phyloP scores from a whole-genome alignment of 2,329 filamentous ascomycete genomes.

The Monilinia polystroma region DNA sequence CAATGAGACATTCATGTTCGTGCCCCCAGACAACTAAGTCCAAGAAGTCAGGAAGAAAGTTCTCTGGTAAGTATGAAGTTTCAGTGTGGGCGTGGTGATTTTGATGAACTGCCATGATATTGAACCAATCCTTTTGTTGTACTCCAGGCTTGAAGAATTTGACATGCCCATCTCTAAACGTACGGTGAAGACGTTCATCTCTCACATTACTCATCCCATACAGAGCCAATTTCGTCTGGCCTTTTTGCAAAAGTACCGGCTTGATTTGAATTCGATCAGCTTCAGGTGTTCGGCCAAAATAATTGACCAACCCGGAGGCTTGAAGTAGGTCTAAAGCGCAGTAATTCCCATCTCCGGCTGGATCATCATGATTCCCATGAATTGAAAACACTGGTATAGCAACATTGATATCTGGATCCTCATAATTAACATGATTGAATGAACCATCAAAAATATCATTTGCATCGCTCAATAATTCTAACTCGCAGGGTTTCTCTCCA shows the following conservation, averaged over 20 bases:
- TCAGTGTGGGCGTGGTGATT: conserved; percentile 92
- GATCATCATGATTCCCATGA: conserved; percentile 97
- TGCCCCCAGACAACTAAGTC: conserved; percentile 96
- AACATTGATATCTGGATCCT: conserved; percentile 95
- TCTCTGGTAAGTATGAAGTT: conserved; percentile 92
- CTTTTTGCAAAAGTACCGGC: conserved; percentile 90
- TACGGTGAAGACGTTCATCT: conserved; percentile 91
- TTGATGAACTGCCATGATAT: conserved; percentile 90
- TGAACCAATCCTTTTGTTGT: conserved; percentile 91
- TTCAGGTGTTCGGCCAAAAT: conserved; percentile 89
- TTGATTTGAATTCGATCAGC: conserved; percentile 92
- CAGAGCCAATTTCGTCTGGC: conserved; percentile 84
- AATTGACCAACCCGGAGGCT: conserved; percentile 88
- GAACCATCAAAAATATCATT: conserved; percentile 86
- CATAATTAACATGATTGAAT: conserved; percentile 95
- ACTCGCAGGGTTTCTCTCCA: conserved; percentile 90
- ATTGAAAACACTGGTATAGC: conserved; percentile 98
- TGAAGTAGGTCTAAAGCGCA: conserved; percentile 90
- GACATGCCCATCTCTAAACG: conserved; percentile 88
- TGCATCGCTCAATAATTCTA: conserved; percentile 92
- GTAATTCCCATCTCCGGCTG: conserved; percentile 90
- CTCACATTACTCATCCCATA: conserved; percentile 96
- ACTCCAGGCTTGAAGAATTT: conserved; percentile 84
- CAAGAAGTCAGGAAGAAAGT: conserved; percentile 86
- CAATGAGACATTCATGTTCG: conserved; percentile 92